Evolutionary conservation across 495 filamentous ascomycete genomes (phyloP), one percentile per base, ranked within the genome.

Genomic region (Pseudotulostoma volvatum): DNA sequence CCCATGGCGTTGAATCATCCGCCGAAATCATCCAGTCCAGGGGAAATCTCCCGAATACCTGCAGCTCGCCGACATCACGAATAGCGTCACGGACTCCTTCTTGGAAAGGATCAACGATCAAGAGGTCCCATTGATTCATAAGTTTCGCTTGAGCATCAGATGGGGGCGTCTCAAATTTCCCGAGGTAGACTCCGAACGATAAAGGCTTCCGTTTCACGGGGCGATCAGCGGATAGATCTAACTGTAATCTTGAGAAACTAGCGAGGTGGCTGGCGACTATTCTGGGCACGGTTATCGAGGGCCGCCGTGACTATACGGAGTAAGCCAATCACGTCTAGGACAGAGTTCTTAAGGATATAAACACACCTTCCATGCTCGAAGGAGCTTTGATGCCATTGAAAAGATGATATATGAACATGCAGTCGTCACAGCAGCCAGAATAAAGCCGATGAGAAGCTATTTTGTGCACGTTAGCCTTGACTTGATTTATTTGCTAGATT

Each of bases 141-240:
- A 69, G 23, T 4, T 41, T 47, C 30, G 45, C 31, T 40, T 69
- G 52, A 7, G 54, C 44, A 18, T 51, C 34, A 9, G 48, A 55
- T 1, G 50, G 50, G 8, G 61, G 60, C 18, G 46, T 46, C 9
- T 41, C 44, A 21, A 73, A 57, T 4, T 41, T 37, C 11, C 68
- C 68, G 3, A 73, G 49, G 39, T 68, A 71, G 11, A 68, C 60
- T 7, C 67, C 68, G 42, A 68, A 70, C 14, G 64, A 61, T 3
- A 50, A 47, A 5, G 64, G 63, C 38, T 64, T 65, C 18, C 42
- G 45, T 16, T 40, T 40, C 11, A 18, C 25, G 1, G 34, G 17
- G 11, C 40, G 44, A 4, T 43, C 33, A 5, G 45, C 30, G n/a
- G 38, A 38, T 37, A 63, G 39, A 18, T 38, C 42, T 1, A 59